Evolutionary conservation across 2,329 filamentous ascomycete species (phyloP).

Genomic region (Alternaria longipes): DNA sequence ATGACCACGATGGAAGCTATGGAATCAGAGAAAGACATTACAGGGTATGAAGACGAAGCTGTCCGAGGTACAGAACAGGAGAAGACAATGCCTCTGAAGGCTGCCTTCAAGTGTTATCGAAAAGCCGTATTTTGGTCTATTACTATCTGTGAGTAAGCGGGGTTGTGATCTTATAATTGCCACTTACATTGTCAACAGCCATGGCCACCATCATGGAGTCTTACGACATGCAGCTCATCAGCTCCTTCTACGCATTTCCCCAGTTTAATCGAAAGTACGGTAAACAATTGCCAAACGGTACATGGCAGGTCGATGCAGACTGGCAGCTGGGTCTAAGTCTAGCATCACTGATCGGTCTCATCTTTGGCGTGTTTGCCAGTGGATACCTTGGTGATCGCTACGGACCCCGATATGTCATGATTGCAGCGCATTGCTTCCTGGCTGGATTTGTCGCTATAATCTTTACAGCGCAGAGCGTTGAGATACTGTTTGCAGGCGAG

Average conservation of each 20-base stretch:
- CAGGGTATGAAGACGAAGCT: slow-evolving; percentile 4
- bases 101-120: slow-evolving; percentile 80
- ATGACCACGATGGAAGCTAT: too few species aligned
- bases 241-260: slow-evolving; percentile 70
- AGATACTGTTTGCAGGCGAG: slow-evolving; percentile 66
- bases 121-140: slow-evolving; percentile 83
- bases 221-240: slow-evolving; percentile 79
- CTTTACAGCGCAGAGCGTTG: slow-evolving; percentile 42
- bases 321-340: slow-evolving; percentile 48
- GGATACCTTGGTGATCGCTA: slow-evolving; percentile 51
- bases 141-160: slow-evolving; percentile 65
- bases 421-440: slow-evolving; percentile 12
- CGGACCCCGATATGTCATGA: slow-evolving; percentile 34
- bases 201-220: slow-evolving; percentile 89
- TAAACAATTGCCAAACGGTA: slow-evolving; percentile 39
- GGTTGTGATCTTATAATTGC: not conserved
- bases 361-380: slow-evolving; percentile 51
- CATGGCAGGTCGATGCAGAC: slow-evolving; percentile 47
- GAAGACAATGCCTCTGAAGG: slow-evolving; percentile 55
- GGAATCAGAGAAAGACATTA: not conserved
- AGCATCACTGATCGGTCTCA: slow-evolving; percentile 26
- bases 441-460: slow-evolving; percentile 15
- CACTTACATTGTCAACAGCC: slow-evolving; percentile 53
- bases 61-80: slow-evolving; percentile 10
- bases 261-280: slow-evolving; percentile 53